These are phyloP conservation scores for Oryza nivara DNA, from an alignment of 176 grass and related monocot genomes.

Conservation along the genomic window DNA sequence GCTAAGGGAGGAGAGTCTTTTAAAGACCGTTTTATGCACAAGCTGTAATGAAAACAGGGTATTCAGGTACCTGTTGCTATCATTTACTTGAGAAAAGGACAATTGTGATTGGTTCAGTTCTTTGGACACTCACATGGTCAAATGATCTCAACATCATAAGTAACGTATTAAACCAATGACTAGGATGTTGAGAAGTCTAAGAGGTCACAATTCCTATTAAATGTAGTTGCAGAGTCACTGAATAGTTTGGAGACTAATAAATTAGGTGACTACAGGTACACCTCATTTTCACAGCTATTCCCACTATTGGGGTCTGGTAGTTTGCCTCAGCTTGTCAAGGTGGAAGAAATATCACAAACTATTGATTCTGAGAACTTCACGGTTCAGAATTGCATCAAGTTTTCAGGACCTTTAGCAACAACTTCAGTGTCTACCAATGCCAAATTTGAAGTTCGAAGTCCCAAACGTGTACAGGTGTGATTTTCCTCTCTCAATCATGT, in stretches of 20 bases:
- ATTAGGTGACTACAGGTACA: constrained; percentile 61
- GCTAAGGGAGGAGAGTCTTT: not conserved
- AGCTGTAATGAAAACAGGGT: constrained; percentile 6
- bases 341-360: constrained; percentile 89
- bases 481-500: constrained; percentile 4
- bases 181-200: not conserved
- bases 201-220: constrained; percentile 1
- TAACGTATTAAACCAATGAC: not conserved
- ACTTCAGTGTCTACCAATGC: constrained; percentile 84
- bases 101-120: not conserved
- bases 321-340: constrained; percentile 80
- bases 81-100: not conserved
- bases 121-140: constrained; percentile 2
- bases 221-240: not conserved
- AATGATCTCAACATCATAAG: constrained; percentile 24
- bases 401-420: constrained; percentile 73
- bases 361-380: constrained; percentile 90
- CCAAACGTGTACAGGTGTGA: constrained; percentile 85
- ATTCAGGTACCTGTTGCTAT: constrained; percentile 32
- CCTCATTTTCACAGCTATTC: constrained; percentile 81
- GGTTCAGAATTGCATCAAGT: constrained; percentile 88
- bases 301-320: constrained; percentile 61
- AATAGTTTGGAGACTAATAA: constrained; percentile 3
- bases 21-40: not conserved
- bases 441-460: constrained; percentile 95